These are phyloP conservation scores for Cytidiella melzeri DNA, from an alignment of 768 basidiomycete species.

Conservation along the genomic window DNA sequence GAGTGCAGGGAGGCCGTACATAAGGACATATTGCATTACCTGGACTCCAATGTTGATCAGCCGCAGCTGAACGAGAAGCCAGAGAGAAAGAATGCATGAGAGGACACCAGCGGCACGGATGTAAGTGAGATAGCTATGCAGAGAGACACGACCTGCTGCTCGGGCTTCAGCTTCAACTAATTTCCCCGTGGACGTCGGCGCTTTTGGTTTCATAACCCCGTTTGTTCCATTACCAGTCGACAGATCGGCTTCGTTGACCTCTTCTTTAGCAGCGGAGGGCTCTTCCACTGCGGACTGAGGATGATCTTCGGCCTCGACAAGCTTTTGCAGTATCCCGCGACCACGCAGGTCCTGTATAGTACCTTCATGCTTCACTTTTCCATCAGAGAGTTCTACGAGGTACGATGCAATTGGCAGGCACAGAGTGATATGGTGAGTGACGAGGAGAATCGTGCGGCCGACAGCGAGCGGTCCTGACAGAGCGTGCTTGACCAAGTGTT, in stretches of 20 bases:
- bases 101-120: slow-evolving; percentile 53
- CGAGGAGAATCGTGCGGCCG: slow-evolving; percentile 70
- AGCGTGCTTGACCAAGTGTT: slow-evolving; percentile 59
- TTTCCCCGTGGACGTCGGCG: slow-evolving; percentile 34
- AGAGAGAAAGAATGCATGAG: slow-evolving; percentile 48
- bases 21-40: too few species aligned
- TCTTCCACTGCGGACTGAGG: slow-evolving; percentile 7
- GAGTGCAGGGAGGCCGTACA: too few species aligned
- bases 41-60: slow-evolving; percentile 52
- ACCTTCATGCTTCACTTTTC: slow-evolving; percentile 44
- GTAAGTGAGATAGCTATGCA: slow-evolving; percentile 56
- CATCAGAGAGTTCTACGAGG: slow-evolving; percentile 54
- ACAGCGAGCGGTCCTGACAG: slow-evolving; percentile 55
- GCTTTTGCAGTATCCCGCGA: slow-evolving; percentile 35
- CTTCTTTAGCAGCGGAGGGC: slow-evolving; percentile 9
- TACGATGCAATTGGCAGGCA: slow-evolving; percentile 65
- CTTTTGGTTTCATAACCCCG: background rate
- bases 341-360: slow-evolving; percentile 41
- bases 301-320: slow-evolving; percentile 33
- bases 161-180: slow-evolving; percentile 57
- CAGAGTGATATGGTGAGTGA: slow-evolving; percentile 76
- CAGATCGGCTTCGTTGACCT: slow-evolving; percentile 32
- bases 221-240: slow-evolving; percentile 2
- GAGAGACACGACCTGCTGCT: slow-evolving; percentile 60
- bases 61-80: slow-evolving; percentile 49